These are phyloP conservation scores for Geoglossum glabrum DNA, from an alignment of 495 filamentous ascomycete species.

Conservation along the genomic window DNA sequence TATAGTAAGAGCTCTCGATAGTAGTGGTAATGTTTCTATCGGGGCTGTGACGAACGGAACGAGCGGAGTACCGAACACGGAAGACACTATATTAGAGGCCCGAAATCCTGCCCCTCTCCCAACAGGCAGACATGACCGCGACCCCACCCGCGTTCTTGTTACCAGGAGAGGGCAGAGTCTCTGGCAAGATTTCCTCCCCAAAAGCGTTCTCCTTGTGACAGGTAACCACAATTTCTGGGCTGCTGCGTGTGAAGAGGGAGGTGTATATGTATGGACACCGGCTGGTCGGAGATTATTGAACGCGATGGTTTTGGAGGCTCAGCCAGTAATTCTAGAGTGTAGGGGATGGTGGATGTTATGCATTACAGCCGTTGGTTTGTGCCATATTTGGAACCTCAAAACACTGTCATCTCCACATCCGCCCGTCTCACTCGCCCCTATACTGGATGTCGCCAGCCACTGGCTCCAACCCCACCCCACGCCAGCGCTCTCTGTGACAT, in stretches of 20 bases:
- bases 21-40: slow-evolving; percentile 17
- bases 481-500: slow-evolving; percentile 59
- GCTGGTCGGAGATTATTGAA: slow-evolving; percentile 75
- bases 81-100: slow-evolving; percentile 46
- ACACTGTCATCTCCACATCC: slow-evolving; percentile 70
- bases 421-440: slow-evolving; percentile 72
- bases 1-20: slow-evolving; percentile 47
- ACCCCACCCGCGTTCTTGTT: slow-evolving; percentile 65
- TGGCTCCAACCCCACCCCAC: slow-evolving; percentile 50
- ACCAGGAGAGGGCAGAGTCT: slow-evolving; percentile 64
- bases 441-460: slow-evolving; percentile 60
- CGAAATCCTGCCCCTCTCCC: slow-evolving; percentile 44
- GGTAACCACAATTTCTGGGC: slow-evolving; percentile 84
- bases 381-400: slow-evolving; percentile 84
- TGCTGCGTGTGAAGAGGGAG: slow-evolving; percentile 81
- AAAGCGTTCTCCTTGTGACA: slow-evolving; percentile 62
- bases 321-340: slow-evolving; percentile 82
- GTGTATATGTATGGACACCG: slow-evolving; percentile 83
- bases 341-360: slow-evolving; percentile 76
- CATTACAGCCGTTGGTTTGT: slow-evolving; percentile 72
- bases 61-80: slow-evolving; percentile 19
- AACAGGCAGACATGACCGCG: slow-evolving; percentile 37
- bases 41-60: slow-evolving; percentile 21
- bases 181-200: slow-evolving; percentile 87
- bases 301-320: slow-evolving; percentile 69